Conservation (phyloP, 2,329 filamentous ascomycete genomes). For the Thielaviopsis populi region DNA sequence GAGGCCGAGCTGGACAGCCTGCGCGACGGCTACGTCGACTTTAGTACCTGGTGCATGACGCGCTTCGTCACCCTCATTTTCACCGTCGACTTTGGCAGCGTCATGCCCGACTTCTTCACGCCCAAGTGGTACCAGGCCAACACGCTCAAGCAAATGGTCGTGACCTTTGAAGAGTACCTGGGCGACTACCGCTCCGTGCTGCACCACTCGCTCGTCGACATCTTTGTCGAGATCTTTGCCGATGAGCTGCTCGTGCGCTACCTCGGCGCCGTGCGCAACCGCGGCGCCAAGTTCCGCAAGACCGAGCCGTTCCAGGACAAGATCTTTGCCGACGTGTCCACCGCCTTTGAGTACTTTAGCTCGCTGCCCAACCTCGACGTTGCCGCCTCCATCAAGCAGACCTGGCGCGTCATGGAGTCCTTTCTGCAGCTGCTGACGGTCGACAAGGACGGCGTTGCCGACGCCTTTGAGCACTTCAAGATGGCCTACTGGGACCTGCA, state of each 20-base stretch:
- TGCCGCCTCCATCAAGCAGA: slow-evolving; percentile 63
- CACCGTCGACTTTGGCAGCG: slow-evolving; percentile 69
- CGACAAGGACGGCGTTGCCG: slow-evolving; percentile 56
- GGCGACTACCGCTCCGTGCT: slow-evolving; percentile 71
- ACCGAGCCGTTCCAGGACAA: slow-evolving; percentile 81
- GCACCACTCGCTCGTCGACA: slow-evolving; percentile 75
- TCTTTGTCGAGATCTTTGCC: slow-evolving; percentile 83
- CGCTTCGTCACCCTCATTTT: slow-evolving; percentile 82
- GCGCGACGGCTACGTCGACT: slow-evolving; percentile 84
- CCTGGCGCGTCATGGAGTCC: slow-evolving; percentile 80
- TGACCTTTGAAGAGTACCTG: slow-evolving; percentile 91
- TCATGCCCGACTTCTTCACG: slow-evolving; percentile 84
- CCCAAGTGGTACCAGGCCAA: slow-evolving; percentile 73
- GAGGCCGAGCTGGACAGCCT: slow-evolving; percentile 58
- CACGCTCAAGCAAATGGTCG: slow-evolving; percentile 84
- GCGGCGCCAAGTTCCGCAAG: slow-evolving; percentile 74
- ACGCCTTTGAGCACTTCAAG: slow-evolving; percentile 75
- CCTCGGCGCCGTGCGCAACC: slow-evolving; percentile 72
- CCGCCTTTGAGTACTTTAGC: slow-evolving; percentile 80
- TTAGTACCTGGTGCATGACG: slow-evolving; percentile 82
- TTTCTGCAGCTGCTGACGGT: slow-evolving; percentile 68
- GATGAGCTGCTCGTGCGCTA: slow-evolving; percentile 84
- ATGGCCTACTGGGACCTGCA: slow-evolving; percentile 82
- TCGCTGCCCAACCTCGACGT: slow-evolving; percentile 54
- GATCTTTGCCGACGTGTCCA: slow-evolving; percentile 81